These are phyloP conservation scores for Salix caprea DNA, from an alignment of 345 rosid genomes.

Conservation along the genomic window DNA sequence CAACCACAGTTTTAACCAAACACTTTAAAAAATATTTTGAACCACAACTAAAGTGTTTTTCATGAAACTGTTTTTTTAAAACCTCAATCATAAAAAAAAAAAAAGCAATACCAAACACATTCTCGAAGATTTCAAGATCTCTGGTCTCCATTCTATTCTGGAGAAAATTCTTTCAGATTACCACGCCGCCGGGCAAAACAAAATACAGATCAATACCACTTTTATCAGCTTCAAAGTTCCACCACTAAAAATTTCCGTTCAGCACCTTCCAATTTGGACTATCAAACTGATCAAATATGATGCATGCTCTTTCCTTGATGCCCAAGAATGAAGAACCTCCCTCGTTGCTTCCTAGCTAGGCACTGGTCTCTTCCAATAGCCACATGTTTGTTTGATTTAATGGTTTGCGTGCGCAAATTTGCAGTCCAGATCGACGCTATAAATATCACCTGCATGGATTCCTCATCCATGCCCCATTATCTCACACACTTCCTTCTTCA, in stretches of 20 bases:
- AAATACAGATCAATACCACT: background rate
- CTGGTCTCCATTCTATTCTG: background rate
- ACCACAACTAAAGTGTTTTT: no score
- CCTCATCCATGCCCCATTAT: background rate
- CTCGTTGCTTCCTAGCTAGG: no score
- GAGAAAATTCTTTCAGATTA: no score
- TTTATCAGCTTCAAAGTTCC: background rate
- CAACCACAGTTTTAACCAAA: no score
- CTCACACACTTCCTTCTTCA: background rate
- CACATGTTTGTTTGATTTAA: slow-evolving; percentile 5
- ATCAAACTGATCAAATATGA: background rate
- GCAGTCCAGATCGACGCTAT: slow-evolving; percentile 11
- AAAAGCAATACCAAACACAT: no score
- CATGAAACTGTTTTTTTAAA: no score
- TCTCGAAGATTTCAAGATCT: background rate
- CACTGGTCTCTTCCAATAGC: background rate
- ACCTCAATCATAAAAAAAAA: no score
- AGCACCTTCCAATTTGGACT: slow-evolving; percentile 30
- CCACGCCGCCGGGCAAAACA: no score
- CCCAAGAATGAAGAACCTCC: slow-evolving; percentile 17
- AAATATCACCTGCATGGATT: background rate
- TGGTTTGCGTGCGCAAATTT: background rate
- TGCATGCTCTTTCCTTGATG: background rate
- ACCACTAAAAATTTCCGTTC: background rate
- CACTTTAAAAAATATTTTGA: no score